A percentile compares a stretch with the other conserved stretches of the same genome.
Evolutionary conservation across 140 eudicot species (phyloP).

Genomic region (Bidens hawaiensis): DNA sequence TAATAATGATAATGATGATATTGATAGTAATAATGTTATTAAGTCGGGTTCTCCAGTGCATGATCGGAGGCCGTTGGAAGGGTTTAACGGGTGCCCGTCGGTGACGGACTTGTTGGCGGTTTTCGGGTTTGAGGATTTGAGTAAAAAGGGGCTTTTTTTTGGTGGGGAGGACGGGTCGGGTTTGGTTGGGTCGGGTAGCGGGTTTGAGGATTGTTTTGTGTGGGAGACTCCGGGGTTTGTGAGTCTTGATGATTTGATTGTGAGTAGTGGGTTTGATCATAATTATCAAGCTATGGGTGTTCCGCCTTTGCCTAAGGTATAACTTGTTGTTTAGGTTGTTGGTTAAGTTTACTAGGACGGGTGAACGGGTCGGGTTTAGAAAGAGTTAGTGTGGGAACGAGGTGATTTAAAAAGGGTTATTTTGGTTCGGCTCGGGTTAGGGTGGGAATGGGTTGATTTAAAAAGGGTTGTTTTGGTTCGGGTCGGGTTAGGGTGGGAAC

Average conservation of each 20-base stretch:
- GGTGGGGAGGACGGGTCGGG: slow-evolving; percentile 32
- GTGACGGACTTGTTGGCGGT: slow-evolving; percentile 47
- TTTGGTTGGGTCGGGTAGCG: slow-evolving; percentile 36
- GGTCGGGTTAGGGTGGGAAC: no score
- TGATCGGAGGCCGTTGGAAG: slow-evolving; percentile 69
- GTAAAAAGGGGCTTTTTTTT: slow-evolving; percentile 33
- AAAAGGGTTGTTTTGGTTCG: no score
- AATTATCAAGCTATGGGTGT: slow-evolving; percentile 64
- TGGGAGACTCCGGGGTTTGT: slow-evolving; percentile 77
- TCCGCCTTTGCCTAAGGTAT: slow-evolving; percentile 43
- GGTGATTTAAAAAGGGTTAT: no score
- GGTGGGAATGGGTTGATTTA: no score
- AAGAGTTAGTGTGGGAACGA: no score
- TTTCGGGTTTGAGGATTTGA: slow-evolving; percentile 74
- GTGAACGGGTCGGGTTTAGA: no score
- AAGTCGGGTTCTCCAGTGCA: slow-evolving; percentile 37
- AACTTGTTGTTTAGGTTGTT: no score
- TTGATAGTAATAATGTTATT: no score
- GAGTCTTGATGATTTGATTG: slow-evolving; percentile 72
- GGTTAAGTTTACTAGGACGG: no score
- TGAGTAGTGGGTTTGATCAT: slow-evolving; percentile 43
- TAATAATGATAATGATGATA: no score
- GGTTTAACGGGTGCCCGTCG: slow-evolving; percentile 67
- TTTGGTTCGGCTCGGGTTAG: no score
- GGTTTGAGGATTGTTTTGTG: slow-evolving; percentile 46